Percentiles rank a stretch among this genome's conserved stretches.
phyloP scores from a whole-genome alignment of 2,329 filamentous ascomycete species.

The Microdochium paspali region DNA sequence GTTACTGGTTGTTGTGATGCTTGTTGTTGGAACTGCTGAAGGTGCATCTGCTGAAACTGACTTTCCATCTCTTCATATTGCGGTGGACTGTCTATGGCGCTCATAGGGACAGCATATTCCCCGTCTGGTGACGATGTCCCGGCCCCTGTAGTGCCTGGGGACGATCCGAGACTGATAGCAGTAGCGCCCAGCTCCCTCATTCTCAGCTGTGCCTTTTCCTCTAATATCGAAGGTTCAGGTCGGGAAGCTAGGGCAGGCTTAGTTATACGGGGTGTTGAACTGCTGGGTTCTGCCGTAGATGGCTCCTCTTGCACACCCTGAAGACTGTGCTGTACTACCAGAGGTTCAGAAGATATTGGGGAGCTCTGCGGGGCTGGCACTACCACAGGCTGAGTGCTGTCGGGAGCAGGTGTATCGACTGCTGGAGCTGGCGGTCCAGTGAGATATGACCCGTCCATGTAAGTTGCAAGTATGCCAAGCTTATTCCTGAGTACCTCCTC shows the following conservation, averaged over 20 bases:
- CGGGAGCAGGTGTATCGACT: not conserved
- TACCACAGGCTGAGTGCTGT: not conserved
- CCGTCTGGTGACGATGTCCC: not conserved
- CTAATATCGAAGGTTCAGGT: not conserved
- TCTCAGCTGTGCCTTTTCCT: not conserved
- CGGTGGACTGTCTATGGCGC: not conserved
- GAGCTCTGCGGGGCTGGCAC: not conserved
- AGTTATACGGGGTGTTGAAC: not conserved
- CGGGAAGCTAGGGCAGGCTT: not conserved
- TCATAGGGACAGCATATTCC: not conserved
- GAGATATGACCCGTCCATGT: not conserved
- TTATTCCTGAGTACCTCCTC: constrained; percentile 3
- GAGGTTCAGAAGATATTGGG: too few relatives aligned
- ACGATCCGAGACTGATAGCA: not conserved
- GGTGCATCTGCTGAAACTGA: not conserved
- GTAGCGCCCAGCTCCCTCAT: not conserved
- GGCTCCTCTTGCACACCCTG: not conserved
- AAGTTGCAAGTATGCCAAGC: constrained; percentile 1
- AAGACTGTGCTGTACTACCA: too few relatives aligned
- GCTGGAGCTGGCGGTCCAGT: too few relatives aligned
- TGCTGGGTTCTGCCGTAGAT: not conserved
- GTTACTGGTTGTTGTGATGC: not conserved
- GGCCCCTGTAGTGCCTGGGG: not conserved
- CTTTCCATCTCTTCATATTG: not conserved
- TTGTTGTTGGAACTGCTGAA: not conserved